phyloP scores from a whole-genome alignment of 2,329 filamentous ascomycete species.

The Lasiodiplodia sp. region DNA sequence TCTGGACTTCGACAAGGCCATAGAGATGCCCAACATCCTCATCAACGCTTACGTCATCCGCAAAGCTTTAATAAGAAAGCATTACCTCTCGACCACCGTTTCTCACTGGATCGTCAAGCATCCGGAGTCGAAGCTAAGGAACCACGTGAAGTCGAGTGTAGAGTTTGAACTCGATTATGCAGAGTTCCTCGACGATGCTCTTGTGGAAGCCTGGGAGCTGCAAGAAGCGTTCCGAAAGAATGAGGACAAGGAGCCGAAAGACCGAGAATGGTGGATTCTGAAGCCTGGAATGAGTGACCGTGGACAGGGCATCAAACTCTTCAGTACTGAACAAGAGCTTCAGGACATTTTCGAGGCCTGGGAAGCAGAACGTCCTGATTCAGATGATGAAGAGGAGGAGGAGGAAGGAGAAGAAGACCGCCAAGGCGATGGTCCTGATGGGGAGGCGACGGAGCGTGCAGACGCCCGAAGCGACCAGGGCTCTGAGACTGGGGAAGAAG shows the following conservation, averaged over 20 bases:
- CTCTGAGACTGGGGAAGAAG: slow-evolving; percentile 38
- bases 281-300: slow-evolving; percentile 98
- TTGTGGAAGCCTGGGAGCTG: slow-evolving; percentile 89
- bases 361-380: slow-evolving; percentile 74
- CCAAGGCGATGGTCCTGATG: slow-evolving; percentile 32
- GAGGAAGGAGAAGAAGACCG: slow-evolving; percentile 44
- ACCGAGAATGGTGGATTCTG: slow-evolving; percentile 92
- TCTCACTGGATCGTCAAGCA: slow-evolving; percentile 87
- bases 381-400: slow-evolving; percentile 56
- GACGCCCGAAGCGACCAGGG: slow-evolving; percentile 49
- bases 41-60: slow-evolving; percentile 94
- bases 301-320: slow-evolving; percentile 90
- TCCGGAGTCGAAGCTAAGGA: slow-evolving; percentile 71
- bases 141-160: slow-evolving; percentile 78
- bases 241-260: slow-evolving; percentile 49
- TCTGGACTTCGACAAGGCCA: slow-evolving; percentile 81
- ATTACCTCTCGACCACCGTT: slow-evolving; percentile 86
- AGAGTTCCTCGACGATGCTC: slow-evolving; percentile 92
- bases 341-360: slow-evolving; percentile 88
- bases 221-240: slow-evolving; percentile 79
- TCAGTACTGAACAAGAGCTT: slow-evolving; percentile 84
- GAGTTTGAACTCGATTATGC: slow-evolving; percentile 96
- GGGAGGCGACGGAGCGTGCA: slow-evolving; percentile 33
- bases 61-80: slow-evolving; percentile 95
- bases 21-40: slow-evolving; percentile 68